These are phyloP conservation scores for Aspergillus mulundensis DNA, from an alignment of 495 filamentous ascomycete species.

Conservation along the genomic window DNA sequence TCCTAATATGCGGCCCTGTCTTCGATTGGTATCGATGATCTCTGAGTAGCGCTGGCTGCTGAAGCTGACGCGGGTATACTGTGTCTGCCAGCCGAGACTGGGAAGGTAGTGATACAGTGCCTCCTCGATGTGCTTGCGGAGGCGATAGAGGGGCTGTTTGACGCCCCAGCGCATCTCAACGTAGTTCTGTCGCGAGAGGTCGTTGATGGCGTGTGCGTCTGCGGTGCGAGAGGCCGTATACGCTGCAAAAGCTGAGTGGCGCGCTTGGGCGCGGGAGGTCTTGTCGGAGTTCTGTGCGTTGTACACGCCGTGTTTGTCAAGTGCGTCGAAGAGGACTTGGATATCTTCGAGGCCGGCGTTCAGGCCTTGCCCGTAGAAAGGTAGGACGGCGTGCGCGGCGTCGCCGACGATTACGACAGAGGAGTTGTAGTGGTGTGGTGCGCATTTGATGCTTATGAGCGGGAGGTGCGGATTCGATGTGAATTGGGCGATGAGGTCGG, in stretches of 20 bases:
- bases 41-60: slow-evolving; percentile 87
- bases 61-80: slow-evolving; percentile 92
- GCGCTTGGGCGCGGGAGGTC: slow-evolving; percentile 37
- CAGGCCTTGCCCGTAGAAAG: slow-evolving; percentile 89
- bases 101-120: slow-evolving; percentile 72
- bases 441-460: slow-evolving; percentile 87
- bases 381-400: slow-evolving; percentile 95
- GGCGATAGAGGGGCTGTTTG: slow-evolving; percentile 64
- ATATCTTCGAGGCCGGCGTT: slow-evolving; percentile 86
- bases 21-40: slow-evolving; percentile 60
- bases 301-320: slow-evolving; percentile 61
- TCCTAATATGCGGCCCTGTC: slow-evolving; percentile 62
- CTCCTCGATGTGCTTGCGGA: slow-evolving; percentile 85
- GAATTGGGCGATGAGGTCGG: slow-evolving; percentile 68
- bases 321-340: slow-evolving; percentile 67
- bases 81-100: slow-evolving; percentile 76
- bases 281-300: slow-evolving; percentile 21
- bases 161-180: slow-evolving; percentile 87
- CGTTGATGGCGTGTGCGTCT: slow-evolving; percentile 87
- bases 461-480: slow-evolving; percentile 79
- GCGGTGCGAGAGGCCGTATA: slow-evolving; percentile 68
- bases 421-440: slow-evolving; percentile 73
- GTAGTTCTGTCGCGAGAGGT: slow-evolving; percentile 87
- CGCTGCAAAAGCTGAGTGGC: slow-evolving; percentile 59
- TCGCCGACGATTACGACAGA: slow-evolving; percentile 88